Evolutionary conservation across 2,329 filamentous ascomycete species (phyloP).

Genomic region (Microcera coccophila): DNA sequence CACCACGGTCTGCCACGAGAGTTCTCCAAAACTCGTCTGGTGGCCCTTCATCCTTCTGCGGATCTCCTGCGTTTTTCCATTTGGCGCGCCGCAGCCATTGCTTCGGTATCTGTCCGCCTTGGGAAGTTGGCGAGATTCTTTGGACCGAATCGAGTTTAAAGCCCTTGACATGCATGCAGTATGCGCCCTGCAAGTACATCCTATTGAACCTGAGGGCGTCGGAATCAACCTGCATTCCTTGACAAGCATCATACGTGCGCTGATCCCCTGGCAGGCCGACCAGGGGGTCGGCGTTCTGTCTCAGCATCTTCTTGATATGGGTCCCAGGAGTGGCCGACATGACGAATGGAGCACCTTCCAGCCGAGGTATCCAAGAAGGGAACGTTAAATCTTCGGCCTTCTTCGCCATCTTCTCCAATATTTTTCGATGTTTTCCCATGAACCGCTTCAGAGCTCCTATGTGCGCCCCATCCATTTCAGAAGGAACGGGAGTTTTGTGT

Average conservation of each 20-base stretch:
- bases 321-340: slow-evolving; percentile 1
- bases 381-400: not conserved
- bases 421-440: not conserved
- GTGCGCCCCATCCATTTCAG: not conserved
- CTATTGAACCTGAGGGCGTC: not conserved
- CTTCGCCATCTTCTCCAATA: not conserved
- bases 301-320: slow-evolving; percentile 1
- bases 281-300: slow-evolving; percentile 1
- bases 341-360: slow-evolving; percentile 1
- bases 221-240: not conserved
- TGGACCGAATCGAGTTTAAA: not conserved
- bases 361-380: not conserved
- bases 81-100: not conserved
- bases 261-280: not conserved
- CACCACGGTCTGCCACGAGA: slow-evolving; percentile 1
- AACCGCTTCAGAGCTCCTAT: not conserved
- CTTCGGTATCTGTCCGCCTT: not conserved
- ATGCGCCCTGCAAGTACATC: not conserved
- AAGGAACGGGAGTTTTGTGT: not conserved
- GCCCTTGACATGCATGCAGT: slow-evolving; percentile 1
- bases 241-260: not conserved
- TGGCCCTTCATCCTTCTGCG: not conserved
- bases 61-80: not conserved
- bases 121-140: not conserved
- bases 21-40: slow-evolving; percentile 1